A percentile compares a stretch with the other conserved stretches of the same genome.
phyloP scores from a whole-genome alignment of 352 stramenopile genomes.

The Pythium dissimile region DNA sequence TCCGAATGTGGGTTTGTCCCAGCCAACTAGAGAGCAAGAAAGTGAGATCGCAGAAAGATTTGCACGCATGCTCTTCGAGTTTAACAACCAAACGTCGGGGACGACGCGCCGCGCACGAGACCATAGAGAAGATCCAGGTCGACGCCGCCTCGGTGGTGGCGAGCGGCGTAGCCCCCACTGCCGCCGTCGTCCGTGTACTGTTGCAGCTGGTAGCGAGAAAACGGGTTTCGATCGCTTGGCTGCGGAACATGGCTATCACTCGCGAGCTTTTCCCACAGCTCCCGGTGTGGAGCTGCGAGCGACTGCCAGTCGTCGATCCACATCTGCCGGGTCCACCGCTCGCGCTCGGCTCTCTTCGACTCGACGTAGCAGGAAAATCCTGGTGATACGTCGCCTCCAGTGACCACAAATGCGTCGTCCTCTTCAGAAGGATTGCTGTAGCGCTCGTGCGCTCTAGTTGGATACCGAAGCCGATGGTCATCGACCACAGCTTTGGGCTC shows the following conservation, averaged over 20 bases:
- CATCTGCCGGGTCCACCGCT: conserved; percentile 24
- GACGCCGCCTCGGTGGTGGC: background rate
- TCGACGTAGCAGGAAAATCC: conserved; percentile 28
- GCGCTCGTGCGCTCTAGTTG: too few relatives aligned
- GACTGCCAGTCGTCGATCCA: conserved; percentile 28
- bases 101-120: background rate
- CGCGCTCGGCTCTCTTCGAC: conserved; percentile 22
- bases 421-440: too few relatives aligned
- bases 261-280: conserved; percentile 32
- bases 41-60: conserved; percentile 2
- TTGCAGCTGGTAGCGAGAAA: too few relatives aligned
- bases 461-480: too few relatives aligned
- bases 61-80: too few relatives aligned
- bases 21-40: background rate
- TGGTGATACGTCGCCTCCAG: too few relatives aligned
- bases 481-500: too few relatives aligned
- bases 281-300: conserved; percentile 18
- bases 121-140: conserved; percentile 23
- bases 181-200: too few relatives aligned
- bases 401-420: conserved; percentile 17
- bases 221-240: too few relatives aligned
- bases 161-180: too few relatives aligned
- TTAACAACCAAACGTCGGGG: background rate
- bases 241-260: conserved; percentile 2
- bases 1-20: too few relatives aligned